phyloP scores from a whole-genome alignment of 2,329 filamentous ascomycete genomes.

The Aspergillaceae sp. region DNA sequence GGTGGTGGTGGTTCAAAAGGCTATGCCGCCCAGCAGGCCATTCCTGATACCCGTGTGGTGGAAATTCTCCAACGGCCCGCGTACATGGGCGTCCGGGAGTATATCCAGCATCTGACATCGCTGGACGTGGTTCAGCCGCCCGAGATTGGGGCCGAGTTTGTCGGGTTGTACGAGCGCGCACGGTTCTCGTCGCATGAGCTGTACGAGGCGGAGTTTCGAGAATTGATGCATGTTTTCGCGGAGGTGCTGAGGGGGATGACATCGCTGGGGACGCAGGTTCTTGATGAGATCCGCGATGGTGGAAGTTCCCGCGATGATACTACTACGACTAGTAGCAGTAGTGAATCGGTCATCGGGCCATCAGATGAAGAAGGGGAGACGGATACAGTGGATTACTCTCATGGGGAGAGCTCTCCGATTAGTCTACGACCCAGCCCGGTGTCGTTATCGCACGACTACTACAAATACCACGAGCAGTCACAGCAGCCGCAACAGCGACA shows the following conservation, averaged over 20 bases:
- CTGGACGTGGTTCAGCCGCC: conserved; percentile 55
- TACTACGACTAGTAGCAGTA: conserved; percentile 13
- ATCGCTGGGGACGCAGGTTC: conserved; percentile 44
- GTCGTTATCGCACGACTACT: too few relatives aligned
- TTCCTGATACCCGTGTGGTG: conserved; percentile 60
- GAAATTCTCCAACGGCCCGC: conserved; percentile 61
- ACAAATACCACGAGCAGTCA: too few relatives aligned
- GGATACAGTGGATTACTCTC: conserved; percentile 22
- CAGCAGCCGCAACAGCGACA: too few relatives aligned
- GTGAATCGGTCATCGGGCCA: conserved; percentile 29
- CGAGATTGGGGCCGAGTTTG: conserved; percentile 51
- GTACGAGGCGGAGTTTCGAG: conserved; percentile 61
- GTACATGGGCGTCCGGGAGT: conserved; percentile 68
- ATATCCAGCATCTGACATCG: conserved; percentile 61
- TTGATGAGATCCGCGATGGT: too few relatives aligned
- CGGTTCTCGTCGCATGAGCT: conserved; percentile 69
- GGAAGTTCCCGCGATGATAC: conserved; percentile 12
- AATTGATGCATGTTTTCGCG: conserved; percentile 77
- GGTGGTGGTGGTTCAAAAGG: conserved; percentile 19
- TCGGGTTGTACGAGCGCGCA: conserved; percentile 70
- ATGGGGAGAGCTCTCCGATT: neutral
- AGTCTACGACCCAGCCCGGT: neutral
- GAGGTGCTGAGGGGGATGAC: conserved; percentile 70
- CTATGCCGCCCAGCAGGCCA: conserved; percentile 11
- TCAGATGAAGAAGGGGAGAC: conserved; percentile 34